Evolutionary conservation across 257 asterid genomes (phyloP).

Genomic region (Osmanthus fragrans): DNA sequence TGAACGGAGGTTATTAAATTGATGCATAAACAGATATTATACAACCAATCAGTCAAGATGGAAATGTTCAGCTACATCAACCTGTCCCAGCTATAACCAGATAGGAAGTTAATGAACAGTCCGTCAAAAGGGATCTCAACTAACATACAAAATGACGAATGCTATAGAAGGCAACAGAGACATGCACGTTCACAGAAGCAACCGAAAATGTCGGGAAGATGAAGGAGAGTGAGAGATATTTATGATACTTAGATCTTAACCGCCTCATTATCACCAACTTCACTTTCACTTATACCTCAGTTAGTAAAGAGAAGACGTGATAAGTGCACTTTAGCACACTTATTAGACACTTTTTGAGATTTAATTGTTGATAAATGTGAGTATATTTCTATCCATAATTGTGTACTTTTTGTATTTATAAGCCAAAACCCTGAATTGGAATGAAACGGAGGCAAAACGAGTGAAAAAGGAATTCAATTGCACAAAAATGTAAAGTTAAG

Average conservation of each 20-base stretch:
- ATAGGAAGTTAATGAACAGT: background rate
- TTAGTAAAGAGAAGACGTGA: background rate
- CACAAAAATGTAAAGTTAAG: no score
- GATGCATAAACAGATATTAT: background rate
- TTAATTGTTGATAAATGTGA: no score
- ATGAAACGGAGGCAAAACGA: no score
- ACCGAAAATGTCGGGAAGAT: background rate
- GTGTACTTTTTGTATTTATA: no score
- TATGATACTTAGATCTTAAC: background rate
- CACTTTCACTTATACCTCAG: background rate
- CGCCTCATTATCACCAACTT: background rate
- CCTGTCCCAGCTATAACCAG: background rate
- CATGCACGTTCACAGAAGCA: background rate
- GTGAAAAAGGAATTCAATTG: no score
- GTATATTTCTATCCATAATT: no score
- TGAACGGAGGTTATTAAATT: background rate
- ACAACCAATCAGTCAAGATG: background rate
- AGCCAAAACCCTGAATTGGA: no score
- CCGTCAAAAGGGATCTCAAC: background rate
- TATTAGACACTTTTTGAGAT: no score
- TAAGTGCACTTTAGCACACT: no score
- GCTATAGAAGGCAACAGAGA: background rate
- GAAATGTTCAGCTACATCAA: background rate
- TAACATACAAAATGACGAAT: background rate
- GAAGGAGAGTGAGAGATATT: background rate